phyloP scores from a whole-genome alignment of 2,329 filamentous ascomycete genomes.

The Arthroderma sp. region DNA sequence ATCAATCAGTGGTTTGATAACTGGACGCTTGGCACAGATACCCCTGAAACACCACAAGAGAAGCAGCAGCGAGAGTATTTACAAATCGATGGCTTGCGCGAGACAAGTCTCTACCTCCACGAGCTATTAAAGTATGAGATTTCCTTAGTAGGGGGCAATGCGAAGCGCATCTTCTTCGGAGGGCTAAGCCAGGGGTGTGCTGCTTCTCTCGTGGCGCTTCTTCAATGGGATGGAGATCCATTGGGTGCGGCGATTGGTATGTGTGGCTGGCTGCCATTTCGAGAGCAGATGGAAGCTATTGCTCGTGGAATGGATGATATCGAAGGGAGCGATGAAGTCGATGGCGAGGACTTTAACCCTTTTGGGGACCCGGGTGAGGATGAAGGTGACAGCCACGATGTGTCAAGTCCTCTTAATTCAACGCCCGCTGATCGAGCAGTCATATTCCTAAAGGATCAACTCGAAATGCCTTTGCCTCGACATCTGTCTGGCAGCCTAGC shows the following conservation, averaged over 20 bases:
- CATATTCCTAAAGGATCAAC: background rate
- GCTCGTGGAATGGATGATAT: background rate
- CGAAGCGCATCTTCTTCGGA: conserved; percentile 37
- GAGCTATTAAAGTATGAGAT: too few relatives aligned
- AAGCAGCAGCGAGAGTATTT: background rate
- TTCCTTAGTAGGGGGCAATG: too few relatives aligned
- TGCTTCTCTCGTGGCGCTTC: conserved; percentile 32
- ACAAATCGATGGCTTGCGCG: background rate
- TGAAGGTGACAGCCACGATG: background rate
- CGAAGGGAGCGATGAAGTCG: background rate
- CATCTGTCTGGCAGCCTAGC: background rate
- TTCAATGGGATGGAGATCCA: conserved; percentile 18
- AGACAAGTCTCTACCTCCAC: conserved; percentile 7
- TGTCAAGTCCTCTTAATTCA: background rate
- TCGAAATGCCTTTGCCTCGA: background rate
- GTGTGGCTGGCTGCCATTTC: conserved; percentile 38
- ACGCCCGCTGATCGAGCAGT: background rate
- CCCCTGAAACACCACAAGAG: conserved; percentile 22
- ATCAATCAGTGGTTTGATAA: conserved; percentile 45
- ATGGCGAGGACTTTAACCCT: background rate
- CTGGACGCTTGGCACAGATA: conserved; percentile 34
- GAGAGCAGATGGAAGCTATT: conserved; percentile 6
- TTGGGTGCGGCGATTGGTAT: conserved; percentile 39
- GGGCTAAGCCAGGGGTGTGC: conserved; percentile 46
- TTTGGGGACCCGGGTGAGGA: background rate